Evolutionary conservation across 192 early-diverging fungal species (phyloP), one percentile per base, ranked within the genome.

Genomic region (Mortierella hygrophila): DNA sequence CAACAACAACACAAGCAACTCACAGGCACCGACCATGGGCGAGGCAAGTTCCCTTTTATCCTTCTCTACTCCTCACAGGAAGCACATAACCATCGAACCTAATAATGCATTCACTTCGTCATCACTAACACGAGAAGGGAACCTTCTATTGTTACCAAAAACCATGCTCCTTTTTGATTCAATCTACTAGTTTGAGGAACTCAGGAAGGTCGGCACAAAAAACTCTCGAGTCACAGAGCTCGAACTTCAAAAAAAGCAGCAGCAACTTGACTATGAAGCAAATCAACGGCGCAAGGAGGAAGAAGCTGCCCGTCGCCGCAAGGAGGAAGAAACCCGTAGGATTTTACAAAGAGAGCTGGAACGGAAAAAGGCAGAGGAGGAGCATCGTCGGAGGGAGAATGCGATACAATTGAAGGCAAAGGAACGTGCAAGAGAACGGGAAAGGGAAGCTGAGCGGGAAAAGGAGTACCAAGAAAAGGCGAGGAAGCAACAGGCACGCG

Each of bases 131-230:
- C 38, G 23, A 70, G 41, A 42, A n/a, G 4, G 3, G 0, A 5
- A 5, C 20, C 46, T 49, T 46, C 42, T 72, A 41, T 71, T 71
- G 40, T 46, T 71, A 21, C n/a, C n/a, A 38, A 72, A 10, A 41
- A 72, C 35, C 5, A 70, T 41, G 16, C 35, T 0, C 23, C 44
- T 46, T 44, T 44, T 11, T 72, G 21, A 44, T 72, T 46, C 44
- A 65, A 65, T 23, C 41, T 26, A 44, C 6, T 71, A 86, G 84
- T 86, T 86, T 49, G 84, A 86, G 40, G 79, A 86, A 35, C 84
- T 86, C 71, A 68, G 70, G 71, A 86, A 81, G 54, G 68, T 86
- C 29, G 84, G 84, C 13, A 86, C 84, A 7, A 86, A 86, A 21
- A 79, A 70, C 42, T 81, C 38, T 35, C 84, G 84, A 5, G 84